Conservation (phyloP, 306 rosid genomes). For the Coriaria nepalensis region DNA sequence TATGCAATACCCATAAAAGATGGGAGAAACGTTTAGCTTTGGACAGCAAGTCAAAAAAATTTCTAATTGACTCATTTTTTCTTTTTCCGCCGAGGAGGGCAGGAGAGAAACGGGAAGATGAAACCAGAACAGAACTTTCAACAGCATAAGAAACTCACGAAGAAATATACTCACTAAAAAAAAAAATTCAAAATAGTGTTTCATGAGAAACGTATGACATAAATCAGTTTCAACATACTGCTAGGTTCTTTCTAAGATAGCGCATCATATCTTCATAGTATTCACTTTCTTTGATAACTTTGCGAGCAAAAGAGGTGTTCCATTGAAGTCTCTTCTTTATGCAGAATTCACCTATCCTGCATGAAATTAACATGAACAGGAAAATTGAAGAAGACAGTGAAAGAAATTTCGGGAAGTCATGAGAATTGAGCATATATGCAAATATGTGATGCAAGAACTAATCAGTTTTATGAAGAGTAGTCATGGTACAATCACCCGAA, state of each 20-base stretch:
- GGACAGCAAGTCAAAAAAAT: not conserved
- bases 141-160: slow-evolving; percentile 6
- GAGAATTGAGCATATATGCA: too few species aligned
- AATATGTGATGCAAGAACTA: too few species aligned
- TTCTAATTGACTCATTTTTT: not conserved
- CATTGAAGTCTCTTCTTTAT: slow-evolving; percentile 83
- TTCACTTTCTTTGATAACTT: slow-evolving; percentile 72
- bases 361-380: slow-evolving; percentile 8
- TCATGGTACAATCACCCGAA: too few species aligned
- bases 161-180: slow-evolving; percentile 9
- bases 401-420: not conserved
- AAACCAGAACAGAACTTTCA: slow-evolving; percentile 2
- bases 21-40: slow-evolving; percentile 1
- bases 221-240: slow-evolving; percentile 34
- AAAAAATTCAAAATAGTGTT: not conserved
- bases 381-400: not conserved
- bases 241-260: slow-evolving; percentile 69
- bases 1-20: not conserved
- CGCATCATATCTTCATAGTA: slow-evolving; percentile 85
- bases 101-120: not conserved
- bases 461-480: too few species aligned
- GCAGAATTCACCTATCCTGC: slow-evolving; percentile 72
- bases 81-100: too few species aligned
- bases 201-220: slow-evolving; percentile 12
- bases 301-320: slow-evolving; percentile 62